Evolutionary conservation across 2,329 filamentous ascomycete species (phyloP), one percentile per base, ranked within the genome.

Genomic region (Fusarium sterilihyphosum): DNA sequence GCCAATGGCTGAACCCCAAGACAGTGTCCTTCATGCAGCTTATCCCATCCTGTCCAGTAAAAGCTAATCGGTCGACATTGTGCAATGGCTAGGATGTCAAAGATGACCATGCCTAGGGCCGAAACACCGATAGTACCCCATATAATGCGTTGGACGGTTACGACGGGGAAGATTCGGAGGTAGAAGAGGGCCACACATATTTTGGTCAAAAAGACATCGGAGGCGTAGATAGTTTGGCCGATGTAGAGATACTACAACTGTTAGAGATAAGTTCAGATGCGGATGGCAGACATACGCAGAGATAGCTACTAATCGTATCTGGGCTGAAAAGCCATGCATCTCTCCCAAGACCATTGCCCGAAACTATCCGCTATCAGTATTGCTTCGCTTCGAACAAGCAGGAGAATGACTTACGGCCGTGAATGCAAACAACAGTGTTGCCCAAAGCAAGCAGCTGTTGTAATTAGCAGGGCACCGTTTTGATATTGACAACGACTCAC

Each of bases 101-200:
- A 71, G 7, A 61, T 35, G 2, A 57, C 11, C 18, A 63, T 50
- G 6, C 71, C 57, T 0, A 71, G 11, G 3, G 6, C 40, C 0
- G 57, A 46, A 8, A 66, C 11, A 1, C 9, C 22, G 3, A 73
- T 47, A 2, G 71, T 73, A 3, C 37, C 70, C 70, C 70, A 71
- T 5, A 73, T 43, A 0, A 68, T 12, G 6, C 33, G 54, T 9
- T 40, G 66, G 26, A 73, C 60, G 8, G 18, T n/a, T 16, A 8
- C 31, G 13, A 43, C 47, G 2, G 61, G 70, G 11, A 73, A 73
- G 24, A 73, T 71, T 6, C 71, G 70, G 8, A 73, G 70, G 18
- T 62, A 73, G 16, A 73, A 71, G 16, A 73, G 61, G 1, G 63
- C 33, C 16, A 73, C n/a, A 6, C 58, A 60, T 1, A 73, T 53